phyloP scores from a whole-genome alignment of 768 basidiomycete species.

The Neoboletus magnificus region DNA sequence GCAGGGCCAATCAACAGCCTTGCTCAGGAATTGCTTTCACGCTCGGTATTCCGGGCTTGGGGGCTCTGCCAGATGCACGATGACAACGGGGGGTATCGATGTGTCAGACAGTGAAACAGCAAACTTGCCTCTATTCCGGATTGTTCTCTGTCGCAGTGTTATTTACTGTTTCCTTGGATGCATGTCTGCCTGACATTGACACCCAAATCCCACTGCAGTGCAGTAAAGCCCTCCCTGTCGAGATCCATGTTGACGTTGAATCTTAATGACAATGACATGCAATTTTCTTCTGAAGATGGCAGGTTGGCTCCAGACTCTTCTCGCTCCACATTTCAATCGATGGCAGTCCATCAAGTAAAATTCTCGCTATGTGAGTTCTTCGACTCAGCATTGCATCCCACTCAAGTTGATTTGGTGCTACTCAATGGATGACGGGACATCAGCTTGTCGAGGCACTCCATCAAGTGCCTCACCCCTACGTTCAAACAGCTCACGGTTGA shows the following conservation, averaged over 20 bases:
- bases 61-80: too few species aligned
- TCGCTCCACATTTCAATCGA: background rate
- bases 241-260: background rate
- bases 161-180: too few species aligned
- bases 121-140: background rate
- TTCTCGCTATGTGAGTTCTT: background rate
- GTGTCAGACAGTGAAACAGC: too few species aligned
- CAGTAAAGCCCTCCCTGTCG: background rate
- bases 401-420: background rate
- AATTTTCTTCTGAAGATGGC: background rate
- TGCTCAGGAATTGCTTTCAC: background rate
- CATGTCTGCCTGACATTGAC: background rate
- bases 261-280: background rate
- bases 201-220: background rate
- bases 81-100: too few species aligned
- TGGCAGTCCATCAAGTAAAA: background rate
- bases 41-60: background rate
- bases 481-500: background rate
- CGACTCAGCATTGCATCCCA: too few species aligned
- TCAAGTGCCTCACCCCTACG: background rate
- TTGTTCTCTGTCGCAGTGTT: too few species aligned
- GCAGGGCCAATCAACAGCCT: background rate
- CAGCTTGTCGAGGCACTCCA: background rate
- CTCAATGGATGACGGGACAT: background rate
- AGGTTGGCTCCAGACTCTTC: too few species aligned